Conservation (phyloP, 2,329 filamentous ascomycete species). For the Arthrobotrys musiformis region DNA sequence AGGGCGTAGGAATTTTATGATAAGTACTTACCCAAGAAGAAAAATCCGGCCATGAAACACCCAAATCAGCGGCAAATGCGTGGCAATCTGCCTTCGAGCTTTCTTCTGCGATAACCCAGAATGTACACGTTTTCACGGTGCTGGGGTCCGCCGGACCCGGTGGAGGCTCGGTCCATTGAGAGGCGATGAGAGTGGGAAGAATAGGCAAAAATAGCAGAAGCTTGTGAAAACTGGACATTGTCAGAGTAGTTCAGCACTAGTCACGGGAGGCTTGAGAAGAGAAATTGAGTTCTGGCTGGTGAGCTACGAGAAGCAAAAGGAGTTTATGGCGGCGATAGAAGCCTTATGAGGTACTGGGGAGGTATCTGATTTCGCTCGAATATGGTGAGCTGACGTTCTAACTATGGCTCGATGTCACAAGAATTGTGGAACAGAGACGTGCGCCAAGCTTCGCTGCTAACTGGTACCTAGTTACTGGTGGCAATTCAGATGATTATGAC, state of each 20-base stretch:
- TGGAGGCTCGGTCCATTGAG: conserved; percentile 16
- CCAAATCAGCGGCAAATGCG: conserved; percentile 4
- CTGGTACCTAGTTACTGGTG: conserved; percentile 15
- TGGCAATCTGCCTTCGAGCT: conserved; percentile 14
- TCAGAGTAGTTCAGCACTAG: not conserved
- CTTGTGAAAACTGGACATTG: not conserved
- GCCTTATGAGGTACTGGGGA: not conserved
- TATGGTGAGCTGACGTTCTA: not conserved
- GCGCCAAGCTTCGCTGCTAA: not conserved
- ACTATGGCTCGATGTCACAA: not conserved
- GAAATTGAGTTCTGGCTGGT: not conserved
- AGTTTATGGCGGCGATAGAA: not conserved
- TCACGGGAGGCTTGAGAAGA: not conserved
- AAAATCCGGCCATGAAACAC: conserved; percentile 10
- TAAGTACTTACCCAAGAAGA: not conserved
- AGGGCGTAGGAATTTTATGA: too few species aligned
- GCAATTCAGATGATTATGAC: not conserved
- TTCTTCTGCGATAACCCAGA: conserved; percentile 16
- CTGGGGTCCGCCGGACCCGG: conserved; percentile 13
- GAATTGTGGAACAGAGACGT: not conserved
- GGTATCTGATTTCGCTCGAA: not conserved
- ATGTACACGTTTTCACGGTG: conserved; percentile 11
- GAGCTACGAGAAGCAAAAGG: not conserved
- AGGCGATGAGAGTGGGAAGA: not conserved
- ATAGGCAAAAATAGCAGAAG: not conserved